phyloP scores from a whole-genome alignment of 2,329 filamentous ascomycete genomes.

The Neofusicoccum laricinum region DNA sequence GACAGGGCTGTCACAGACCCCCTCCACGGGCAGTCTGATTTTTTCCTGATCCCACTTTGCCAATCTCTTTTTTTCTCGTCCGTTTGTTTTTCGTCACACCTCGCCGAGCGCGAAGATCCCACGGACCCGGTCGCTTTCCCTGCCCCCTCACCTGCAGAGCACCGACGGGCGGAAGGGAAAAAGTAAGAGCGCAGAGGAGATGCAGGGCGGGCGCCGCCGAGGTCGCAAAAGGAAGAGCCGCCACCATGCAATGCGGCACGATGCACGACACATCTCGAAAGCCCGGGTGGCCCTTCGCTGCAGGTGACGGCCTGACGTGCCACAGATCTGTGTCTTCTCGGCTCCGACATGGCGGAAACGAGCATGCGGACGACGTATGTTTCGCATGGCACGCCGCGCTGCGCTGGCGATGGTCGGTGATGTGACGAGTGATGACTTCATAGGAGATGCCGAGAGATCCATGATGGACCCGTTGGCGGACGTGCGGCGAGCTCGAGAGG shows the following conservation, averaged over 20 bases:
- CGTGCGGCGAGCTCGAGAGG: conserved; percentile 1
- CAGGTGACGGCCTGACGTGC: conserved; percentile 5
- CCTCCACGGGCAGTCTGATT: not conserved
- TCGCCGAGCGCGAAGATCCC: not conserved
- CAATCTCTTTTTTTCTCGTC: not conserved
- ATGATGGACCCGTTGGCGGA: not conserved
- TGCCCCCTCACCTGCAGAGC: not conserved
- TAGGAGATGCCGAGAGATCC: not conserved
- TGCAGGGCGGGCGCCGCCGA: not conserved
- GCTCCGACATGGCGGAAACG: conserved; percentile 1
- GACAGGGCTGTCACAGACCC: conserved; percentile 10
- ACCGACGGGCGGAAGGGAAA: not conserved
- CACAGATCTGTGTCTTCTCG: not conserved
- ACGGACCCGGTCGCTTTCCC: not conserved
- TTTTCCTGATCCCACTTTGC: not conserved
- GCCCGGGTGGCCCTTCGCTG: not conserved
- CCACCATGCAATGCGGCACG: not conserved
- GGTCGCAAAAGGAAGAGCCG: not conserved
- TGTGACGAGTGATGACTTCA: conserved; percentile 1
- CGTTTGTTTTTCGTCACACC: not conserved
- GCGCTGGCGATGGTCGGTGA: not conserved
- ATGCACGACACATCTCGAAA: not conserved
- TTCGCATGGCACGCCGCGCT: not conserved
- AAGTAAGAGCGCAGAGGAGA: not conserved
- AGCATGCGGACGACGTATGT: conserved; percentile 1